Percentiles rank a stretch among this genome's conserved stretches.
phyloP scores from a whole-genome alignment of 1,284 basidiomycete species.

The Leccinum subatratum region DNA sequence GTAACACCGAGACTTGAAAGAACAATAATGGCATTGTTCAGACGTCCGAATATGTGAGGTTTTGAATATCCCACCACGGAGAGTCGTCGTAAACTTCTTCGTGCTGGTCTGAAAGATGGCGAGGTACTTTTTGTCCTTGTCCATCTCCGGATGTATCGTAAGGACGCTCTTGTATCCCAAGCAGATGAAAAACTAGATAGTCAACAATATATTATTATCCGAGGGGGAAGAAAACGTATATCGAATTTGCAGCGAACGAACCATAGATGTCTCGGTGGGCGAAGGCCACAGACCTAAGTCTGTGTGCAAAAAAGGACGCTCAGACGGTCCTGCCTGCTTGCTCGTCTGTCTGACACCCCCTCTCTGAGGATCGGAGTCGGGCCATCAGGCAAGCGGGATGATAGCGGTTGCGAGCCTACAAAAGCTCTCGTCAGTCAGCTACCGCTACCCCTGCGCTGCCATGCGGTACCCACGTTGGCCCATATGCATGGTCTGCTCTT shows the following conservation, averaged over 20 bases:
- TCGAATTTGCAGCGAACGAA: constrained; percentile 58
- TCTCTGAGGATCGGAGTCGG: no score
- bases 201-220: neutral
- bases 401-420: no score
- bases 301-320: no score
- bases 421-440: no score
- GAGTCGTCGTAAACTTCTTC: constrained; percentile 61
- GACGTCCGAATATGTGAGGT: constrained; percentile 57
- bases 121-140: constrained; percentile 40
- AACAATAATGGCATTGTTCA: constrained; percentile 66
- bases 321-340: no score
- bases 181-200: constrained; percentile 40
- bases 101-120: constrained; percentile 61
- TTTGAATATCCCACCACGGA: constrained; percentile 60
- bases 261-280: no score
- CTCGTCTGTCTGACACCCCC: no score
- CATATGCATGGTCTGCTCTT: no score
- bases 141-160: constrained; percentile 57
- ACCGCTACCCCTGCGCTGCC: no score
- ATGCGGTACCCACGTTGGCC: no score
- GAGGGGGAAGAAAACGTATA: constrained; percentile 19
- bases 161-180: constrained; percentile 62
- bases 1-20: constrained; percentile 59
- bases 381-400: no score
- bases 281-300: no score